These are phyloP conservation scores for Trichoderma gamsii DNA, from an alignment of 495 filamentous ascomycete genomes.

Conservation along the genomic window DNA sequence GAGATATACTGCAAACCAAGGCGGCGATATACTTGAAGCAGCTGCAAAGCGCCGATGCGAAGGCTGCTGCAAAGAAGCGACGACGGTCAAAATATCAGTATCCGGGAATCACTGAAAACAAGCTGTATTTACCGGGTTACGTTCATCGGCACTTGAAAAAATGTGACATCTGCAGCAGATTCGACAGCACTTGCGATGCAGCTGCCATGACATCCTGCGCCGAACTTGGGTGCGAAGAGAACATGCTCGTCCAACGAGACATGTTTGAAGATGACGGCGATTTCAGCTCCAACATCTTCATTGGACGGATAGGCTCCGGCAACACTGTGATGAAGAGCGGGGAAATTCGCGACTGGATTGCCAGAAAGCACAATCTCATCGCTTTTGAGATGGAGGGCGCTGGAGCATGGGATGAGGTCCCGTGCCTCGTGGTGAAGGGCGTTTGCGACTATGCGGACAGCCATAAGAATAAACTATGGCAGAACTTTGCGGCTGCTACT, in stretches of 20 bases:
- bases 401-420: conserved; percentile 33
- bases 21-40: not conserved
- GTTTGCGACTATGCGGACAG: conserved; percentile 42
- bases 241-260: not conserved
- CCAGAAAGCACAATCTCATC: conserved; percentile 24
- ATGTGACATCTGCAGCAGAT: conserved; percentile 6
- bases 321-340: conserved; percentile 29
- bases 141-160: not conserved
- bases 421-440: conserved; percentile 34
- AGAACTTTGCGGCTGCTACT: conserved; percentile 34
- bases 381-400: conserved; percentile 42
- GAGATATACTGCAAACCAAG: conserved; percentile 19
- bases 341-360: conserved; percentile 22
- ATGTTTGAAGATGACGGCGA: not conserved
- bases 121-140: not conserved
- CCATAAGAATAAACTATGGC: conserved; percentile 39
- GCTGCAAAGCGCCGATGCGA: not conserved
- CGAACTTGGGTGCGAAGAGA: not conserved
- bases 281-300: not conserved
- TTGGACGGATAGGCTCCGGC: conserved; percentile 26
- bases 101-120: not conserved
- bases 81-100: not conserved
- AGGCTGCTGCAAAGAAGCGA: not conserved
- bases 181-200: not conserved
- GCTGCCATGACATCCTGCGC: not conserved